Conservation (phyloP, 2,329 filamentous ascomycete genomes). For the Colletotrichum euphorbiae region DNA sequence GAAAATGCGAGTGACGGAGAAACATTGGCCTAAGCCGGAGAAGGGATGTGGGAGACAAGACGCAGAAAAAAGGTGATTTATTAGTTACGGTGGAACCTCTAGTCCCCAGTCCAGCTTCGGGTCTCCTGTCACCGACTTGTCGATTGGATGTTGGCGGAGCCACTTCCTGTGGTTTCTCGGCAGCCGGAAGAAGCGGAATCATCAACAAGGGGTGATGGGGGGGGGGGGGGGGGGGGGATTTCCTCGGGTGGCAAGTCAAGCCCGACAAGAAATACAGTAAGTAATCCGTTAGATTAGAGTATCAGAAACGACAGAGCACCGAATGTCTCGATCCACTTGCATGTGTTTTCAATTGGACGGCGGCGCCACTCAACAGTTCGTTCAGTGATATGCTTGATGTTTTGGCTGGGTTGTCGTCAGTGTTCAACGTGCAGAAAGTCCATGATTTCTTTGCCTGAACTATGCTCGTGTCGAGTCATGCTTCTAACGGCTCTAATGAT, state of each 20-base stretch:
- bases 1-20: not conserved
- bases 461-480: constrained; percentile 19
- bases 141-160: not conserved
- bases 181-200: constrained; percentile 36
- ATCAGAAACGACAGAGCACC: constrained; percentile 15
- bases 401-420: constrained; percentile 7
- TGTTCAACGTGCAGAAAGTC: constrained; percentile 1
- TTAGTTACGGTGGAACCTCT: constrained; percentile 18
- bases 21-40: not conserved
- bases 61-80: not conserved
- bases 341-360: not conserved
- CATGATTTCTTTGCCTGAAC: constrained; percentile 1
- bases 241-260: constrained; percentile 15
- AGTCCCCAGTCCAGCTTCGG: not conserved
- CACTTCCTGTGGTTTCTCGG: constrained; percentile 17
- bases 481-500: not conserved
- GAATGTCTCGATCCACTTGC: constrained; percentile 10
- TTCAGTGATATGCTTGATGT: constrained; percentile 1
- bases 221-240: not conserved
- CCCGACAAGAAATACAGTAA: constrained; percentile 1
- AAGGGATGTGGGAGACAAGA: constrained; percentile 29
- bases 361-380: not conserved
- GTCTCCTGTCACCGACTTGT: constrained; percentile 8
- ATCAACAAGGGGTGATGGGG: no score
- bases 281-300: constrained; percentile 18